These are phyloP conservation scores for Micromonas pusilla DNA, from an alignment of 139 green algal genomes.

Conservation along the genomic window DNA sequence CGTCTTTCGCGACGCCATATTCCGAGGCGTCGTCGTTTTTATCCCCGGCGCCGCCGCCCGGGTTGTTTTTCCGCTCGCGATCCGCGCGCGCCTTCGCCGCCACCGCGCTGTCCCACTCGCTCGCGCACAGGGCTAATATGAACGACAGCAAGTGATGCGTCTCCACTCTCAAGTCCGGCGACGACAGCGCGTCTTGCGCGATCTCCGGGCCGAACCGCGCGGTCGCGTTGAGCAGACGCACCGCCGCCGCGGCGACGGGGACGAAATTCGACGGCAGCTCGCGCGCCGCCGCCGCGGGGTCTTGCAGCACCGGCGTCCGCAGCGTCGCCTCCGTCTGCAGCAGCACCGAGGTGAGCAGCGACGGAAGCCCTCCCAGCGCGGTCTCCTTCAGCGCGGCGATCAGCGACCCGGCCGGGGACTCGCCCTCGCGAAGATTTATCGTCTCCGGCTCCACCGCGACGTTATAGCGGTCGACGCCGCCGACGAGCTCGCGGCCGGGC, in stretches of 20 bases:
- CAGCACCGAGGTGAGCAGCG: neutral
- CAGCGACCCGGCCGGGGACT: neutral
- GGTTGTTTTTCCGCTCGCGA: neutral
- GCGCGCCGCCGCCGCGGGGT: neutral
- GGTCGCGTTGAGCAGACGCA: neutral
- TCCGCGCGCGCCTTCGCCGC: neutral
- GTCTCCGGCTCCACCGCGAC: neutral
- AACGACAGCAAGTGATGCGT: neutral
- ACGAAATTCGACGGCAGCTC: neutral
- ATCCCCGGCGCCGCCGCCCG: no score
- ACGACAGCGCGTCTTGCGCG: neutral
- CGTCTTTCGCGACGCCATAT: no score
- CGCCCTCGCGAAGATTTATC: neutral
- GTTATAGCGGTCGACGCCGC: neutral
- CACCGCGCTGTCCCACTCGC: neutral
- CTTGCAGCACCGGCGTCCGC: neutral
- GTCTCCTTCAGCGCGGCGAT: slow-evolving; percentile 1
- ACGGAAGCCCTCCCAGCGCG: neutral
- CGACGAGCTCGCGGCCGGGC: neutral
- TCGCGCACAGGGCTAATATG: neutral
- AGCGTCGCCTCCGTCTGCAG: slow-evolving; percentile 4
- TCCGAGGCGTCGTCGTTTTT: no score
- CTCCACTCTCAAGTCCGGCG: neutral
- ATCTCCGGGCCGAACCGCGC: neutral
- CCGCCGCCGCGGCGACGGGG: neutral